Evolutionary conservation across 495 filamentous ascomycete species (phyloP).

Genomic region (Aspergillus bridgeri): DNA sequence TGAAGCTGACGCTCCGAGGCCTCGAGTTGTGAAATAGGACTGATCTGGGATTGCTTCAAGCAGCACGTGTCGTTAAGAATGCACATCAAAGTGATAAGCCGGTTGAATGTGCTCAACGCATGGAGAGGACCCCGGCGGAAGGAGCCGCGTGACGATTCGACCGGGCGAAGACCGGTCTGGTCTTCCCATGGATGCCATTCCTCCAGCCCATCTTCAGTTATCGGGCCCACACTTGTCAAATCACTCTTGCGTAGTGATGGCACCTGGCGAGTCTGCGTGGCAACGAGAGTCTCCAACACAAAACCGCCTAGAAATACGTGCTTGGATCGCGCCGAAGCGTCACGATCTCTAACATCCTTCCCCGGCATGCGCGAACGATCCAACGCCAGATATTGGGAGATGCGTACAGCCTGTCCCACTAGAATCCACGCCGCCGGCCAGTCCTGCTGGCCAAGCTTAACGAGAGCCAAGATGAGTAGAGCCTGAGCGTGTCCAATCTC

Average conservation of each 20-base stretch:
- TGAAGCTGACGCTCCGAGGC: constrained; percentile 36
- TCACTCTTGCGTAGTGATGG: constrained; percentile 52
- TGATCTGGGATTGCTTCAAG: constrained; percentile 24
- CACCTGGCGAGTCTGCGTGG: constrained; percentile 46
- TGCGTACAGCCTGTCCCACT: constrained; percentile 57
- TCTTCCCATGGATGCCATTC: constrained; percentile 70
- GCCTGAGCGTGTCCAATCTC: constrained; percentile 62
- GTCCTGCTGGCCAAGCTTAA: constrained; percentile 54
- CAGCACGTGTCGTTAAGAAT: constrained; percentile 43
- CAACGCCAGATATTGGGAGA: constrained; percentile 47
- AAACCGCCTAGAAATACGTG: constrained; percentile 61
- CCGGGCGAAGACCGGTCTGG: constrained; percentile 30
- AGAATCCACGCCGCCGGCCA: constrained; percentile 56
- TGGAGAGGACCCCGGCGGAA: constrained; percentile 52
- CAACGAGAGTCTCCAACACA: constrained; percentile 60
- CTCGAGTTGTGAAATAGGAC: constrained; percentile 31
- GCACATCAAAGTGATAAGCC: constrained; percentile 41
- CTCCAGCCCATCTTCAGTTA: constrained; percentile 62
- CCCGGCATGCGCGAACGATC: constrained; percentile 20
- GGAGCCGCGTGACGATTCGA: constrained; percentile 31
- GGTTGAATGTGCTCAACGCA: constrained; percentile 60
- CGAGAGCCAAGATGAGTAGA: constrained; percentile 55
- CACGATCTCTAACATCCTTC: constrained; percentile 19
- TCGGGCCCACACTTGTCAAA: constrained; percentile 36
- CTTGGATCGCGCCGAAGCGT: constrained; percentile 28